Conservation (phyloP, 345 rosid species). For the Fremontodendron californicum region DNA sequence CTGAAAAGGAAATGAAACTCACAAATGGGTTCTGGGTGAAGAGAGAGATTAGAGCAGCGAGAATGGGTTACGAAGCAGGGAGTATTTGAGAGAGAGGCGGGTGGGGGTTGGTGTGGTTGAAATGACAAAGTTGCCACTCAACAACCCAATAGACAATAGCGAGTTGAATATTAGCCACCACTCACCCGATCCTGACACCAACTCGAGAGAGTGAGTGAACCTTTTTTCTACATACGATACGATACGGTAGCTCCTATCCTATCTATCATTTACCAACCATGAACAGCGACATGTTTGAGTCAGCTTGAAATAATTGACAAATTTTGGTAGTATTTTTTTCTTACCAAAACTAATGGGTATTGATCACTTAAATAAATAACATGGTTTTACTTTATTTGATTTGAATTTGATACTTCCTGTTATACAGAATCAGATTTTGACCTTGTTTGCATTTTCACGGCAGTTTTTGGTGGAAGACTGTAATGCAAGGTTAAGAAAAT, state of each 20-base stretch:
- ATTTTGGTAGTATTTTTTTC: neutral
- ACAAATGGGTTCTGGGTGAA: neutral
- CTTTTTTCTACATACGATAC: neutral
- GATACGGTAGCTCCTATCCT: neutral
- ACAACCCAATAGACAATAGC: neutral
- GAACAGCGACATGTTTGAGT: neutral
- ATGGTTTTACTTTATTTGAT: neutral
- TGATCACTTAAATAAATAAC: neutral
- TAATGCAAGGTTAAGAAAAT: too few species aligned
- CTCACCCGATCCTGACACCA: neutral
- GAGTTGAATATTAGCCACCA: neutral
- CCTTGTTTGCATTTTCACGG: neutral
- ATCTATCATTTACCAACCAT: neutral
- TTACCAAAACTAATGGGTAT: neutral
- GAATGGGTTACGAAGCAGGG: neutral
- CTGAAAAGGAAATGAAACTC: neutral
- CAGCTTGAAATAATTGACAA: neutral
- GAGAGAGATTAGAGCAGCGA: neutral
- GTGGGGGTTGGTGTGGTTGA: neutral
- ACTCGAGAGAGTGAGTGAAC: neutral
- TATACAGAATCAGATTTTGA: neutral
- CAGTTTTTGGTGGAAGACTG: neutral
- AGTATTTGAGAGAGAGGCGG: neutral
- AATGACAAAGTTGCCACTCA: constrained; percentile 8
- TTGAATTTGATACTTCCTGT: neutral